These are phyloP conservation scores for Neurospora sp. DNA, from an alignment of 495 filamentous ascomycete genomes.

Conservation along the genomic window DNA sequence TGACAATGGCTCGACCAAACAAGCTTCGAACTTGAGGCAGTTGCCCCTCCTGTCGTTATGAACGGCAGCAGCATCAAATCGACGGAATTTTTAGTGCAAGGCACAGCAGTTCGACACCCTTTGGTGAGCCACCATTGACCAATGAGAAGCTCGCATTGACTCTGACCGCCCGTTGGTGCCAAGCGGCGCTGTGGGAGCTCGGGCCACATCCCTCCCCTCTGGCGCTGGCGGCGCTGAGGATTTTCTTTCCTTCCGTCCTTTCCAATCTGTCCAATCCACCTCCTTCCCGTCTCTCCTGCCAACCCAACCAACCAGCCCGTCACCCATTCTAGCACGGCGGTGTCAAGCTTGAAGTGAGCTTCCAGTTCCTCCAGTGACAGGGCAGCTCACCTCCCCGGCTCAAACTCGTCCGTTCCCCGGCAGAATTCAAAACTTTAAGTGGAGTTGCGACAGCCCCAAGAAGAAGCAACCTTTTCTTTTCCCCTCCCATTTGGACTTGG, in stretches of 20 bases:
- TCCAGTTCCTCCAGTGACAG: background rate
- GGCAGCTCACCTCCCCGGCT: background rate
- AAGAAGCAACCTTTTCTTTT: background rate
- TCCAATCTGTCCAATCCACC: background rate
- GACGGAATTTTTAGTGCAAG: background rate
- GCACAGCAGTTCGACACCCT: background rate
- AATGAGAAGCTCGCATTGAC: background rate
- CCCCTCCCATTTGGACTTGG: background rate
- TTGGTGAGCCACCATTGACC: slow-evolving; percentile 1
- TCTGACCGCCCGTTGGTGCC: background rate
- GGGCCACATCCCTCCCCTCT: background rate
- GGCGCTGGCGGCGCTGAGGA: background rate
- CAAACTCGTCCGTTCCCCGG: background rate
- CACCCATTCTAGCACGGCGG: background rate
- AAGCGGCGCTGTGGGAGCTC: background rate
- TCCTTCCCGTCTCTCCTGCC: background rate
- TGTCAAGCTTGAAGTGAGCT: background rate
- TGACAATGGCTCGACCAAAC: background rate
- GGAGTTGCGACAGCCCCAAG: background rate
- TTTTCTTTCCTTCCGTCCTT: background rate
- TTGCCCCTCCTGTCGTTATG: background rate
- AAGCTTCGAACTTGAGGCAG: background rate
- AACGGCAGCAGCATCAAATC: background rate
- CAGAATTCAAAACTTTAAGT: background rate
- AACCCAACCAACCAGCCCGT: background rate